phyloP scores from a whole-genome alignment of 2,329 filamentous ascomycete species.

The Metarhizium album region DNA sequence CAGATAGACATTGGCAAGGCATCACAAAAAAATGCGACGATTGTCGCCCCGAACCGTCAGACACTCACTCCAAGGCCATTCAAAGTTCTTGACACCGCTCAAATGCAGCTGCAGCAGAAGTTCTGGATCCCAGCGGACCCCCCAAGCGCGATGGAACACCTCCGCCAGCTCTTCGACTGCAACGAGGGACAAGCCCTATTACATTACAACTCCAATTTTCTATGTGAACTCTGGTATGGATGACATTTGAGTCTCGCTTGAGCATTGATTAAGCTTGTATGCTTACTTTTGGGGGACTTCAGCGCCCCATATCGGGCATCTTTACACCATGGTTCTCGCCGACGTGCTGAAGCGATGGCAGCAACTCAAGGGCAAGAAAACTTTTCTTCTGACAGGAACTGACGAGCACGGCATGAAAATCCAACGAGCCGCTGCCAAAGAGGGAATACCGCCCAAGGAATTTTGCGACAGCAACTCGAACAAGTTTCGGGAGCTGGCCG shows the following conservation, averaged over 20 bases:
- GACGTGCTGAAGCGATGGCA: conserved; percentile 93
- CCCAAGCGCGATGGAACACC: conserved; percentile 21
- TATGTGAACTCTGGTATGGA: conserved; percentile 84
- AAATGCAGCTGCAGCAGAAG: conserved; percentile 19
- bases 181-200: conserved; percentile 62
- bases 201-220: conserved; percentile 94
- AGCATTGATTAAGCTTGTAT: background rate
- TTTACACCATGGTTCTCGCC: conserved; percentile 84
- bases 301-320: conserved; percentile 90
- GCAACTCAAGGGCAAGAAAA: conserved; percentile 56
- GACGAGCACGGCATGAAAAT: conserved; percentile 98
- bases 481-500: conserved; percentile 67
- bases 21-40: conserved; percentile 17
- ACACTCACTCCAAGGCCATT: conserved; percentile 13
- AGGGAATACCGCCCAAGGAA: conserved; percentile 62
- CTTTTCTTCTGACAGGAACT: conserved; percentile 78
- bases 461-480: conserved; percentile 80
- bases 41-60: conserved; percentile 16
- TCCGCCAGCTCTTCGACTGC: conserved; percentile 14
- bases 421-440: conserved; percentile 68
- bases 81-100: conserved; percentile 9
- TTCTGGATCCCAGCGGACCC: conserved; percentile 15
- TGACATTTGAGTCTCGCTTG: background rate
- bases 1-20: background rate
- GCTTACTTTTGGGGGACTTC: background rate